Base-by-base conservation (phyloP, 2,329 filamentous ascomycete species). In the Thielaviopsis cerberus region DNA sequence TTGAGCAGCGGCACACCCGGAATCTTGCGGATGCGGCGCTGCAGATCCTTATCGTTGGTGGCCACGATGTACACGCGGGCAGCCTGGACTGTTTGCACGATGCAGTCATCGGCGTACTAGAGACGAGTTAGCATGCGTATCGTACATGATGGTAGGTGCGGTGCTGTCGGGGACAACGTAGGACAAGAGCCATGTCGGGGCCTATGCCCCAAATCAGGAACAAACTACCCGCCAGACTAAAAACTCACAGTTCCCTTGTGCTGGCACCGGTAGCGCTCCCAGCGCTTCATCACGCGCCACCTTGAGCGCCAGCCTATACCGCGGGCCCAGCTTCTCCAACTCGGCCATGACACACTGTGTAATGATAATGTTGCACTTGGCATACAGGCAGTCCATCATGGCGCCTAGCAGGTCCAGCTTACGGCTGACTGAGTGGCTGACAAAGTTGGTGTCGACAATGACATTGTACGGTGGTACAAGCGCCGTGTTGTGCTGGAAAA, bases 331-430 rank as follows among this genome's bases (percentile, higher is more conserved):
- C 69, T 94, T 94, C 68, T 95, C 89, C 63, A 96, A 71, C 69
- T 95, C 89, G 58, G 83, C 84, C 78, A 90, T 83, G 64, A 83
- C 83, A 73, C 86, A 77, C 61, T 67, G 74, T 1, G 89, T 95
- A 63, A 97, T 89, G 63, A 92, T 85, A 20, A 89, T 88, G 23
- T 83, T 88, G 69, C 87, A 92, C 66, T 94, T 94, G 20, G 91
- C 91, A 69, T 90, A 94, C 4, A 98, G 77, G 57, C 87, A 86
- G 69, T 96, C 89, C 88, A 96, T 95, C 75, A 96, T 87, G 2
- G 85, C 83, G 61, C 91, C 84, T 22, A 94, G 77, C 13, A 97
- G 74, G 34, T 90, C 88, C 22, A 97, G 80, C 73, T 98, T 97
- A 64, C 85, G 82, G 70, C 90, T 86, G 1, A 97, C 87, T 0